Evolutionary conservation across 768 basidiomycete species (phyloP).

Genomic region (Mrakia frigida): DNA sequence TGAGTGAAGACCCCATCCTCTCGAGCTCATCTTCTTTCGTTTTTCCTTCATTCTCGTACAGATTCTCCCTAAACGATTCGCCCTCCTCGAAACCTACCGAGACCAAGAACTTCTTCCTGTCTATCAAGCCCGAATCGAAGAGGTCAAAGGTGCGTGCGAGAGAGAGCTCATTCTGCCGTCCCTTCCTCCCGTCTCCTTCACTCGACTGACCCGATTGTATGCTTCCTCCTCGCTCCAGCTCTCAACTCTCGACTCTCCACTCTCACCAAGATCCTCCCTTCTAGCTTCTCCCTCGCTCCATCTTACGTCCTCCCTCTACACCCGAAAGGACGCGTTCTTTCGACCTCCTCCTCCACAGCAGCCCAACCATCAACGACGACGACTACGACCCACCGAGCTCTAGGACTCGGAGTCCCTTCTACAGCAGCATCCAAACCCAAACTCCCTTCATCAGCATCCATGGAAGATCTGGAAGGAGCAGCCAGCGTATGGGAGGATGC

Average conservation of each 20-base stretch:
- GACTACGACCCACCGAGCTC: background rate
- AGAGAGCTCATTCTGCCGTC: background rate
- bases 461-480: background rate
- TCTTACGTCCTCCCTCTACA: background rate
- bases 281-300: background rate
- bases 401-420: background rate
- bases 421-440: background rate
- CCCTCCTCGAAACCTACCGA: conserved; percentile 13
- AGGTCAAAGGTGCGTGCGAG: conserved; percentile 14
- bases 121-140: background rate
- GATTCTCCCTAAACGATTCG: conserved; percentile 12
- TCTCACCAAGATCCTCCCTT: conserved; percentile 13
- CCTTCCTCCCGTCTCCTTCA: too few species aligned
- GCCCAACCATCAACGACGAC: background rate
- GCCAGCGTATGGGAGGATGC: conserved; percentile 51
- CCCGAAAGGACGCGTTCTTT: background rate
- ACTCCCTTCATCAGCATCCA: background rate
- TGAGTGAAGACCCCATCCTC: background rate
- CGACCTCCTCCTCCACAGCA: background rate
- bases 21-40: background rate
- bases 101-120: conserved; percentile 19
- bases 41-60: background rate
- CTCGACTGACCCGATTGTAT: background rate
- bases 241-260: conserved; percentile 7
- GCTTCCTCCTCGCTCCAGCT: background rate